Percentiles rank a stretch among this genome's conserved stretches.
Evolutionary conservation across 148 eudicot genomes (phyloP).

Genomic region (Vaccinium darrowii): DNA sequence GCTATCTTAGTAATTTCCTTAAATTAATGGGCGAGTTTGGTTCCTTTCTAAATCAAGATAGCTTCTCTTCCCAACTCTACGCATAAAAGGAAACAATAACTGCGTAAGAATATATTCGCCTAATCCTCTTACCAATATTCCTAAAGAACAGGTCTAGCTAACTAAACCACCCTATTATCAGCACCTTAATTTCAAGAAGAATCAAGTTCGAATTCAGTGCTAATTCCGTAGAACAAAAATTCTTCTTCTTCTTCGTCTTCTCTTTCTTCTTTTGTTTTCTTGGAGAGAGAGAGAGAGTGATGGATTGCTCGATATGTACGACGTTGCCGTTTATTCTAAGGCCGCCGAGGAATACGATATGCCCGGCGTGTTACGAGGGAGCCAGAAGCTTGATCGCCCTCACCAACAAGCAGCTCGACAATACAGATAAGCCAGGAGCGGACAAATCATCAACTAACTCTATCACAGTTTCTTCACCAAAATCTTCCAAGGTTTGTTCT

Average conservation of each 20-base stretch:
- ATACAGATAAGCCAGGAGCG: not conserved
- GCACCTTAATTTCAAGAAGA: not conserved
- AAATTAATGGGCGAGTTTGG: not conserved
- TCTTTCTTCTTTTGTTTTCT: not conserved
- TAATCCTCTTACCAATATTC: not conserved
- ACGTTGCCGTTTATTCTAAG: conserved; percentile 69
- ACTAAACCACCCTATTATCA: not conserved
- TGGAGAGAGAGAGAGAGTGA: conserved; percentile 18
- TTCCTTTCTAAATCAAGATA: not conserved
- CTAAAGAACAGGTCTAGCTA: not conserved
- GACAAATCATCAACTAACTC: not conserved
- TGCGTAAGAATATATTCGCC: not conserved
- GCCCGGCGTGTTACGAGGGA: conserved; percentile 68
- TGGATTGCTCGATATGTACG: conserved; percentile 89
- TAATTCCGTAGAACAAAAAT: not conserved
- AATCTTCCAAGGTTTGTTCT: not conserved
- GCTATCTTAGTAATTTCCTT: not conserved
- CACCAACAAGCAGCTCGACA: not conserved
- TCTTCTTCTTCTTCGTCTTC: not conserved
- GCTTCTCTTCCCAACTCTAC: not conserved
- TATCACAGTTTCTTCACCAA: not conserved
- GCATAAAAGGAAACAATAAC: not conserved
- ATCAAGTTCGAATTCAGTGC: not conserved
- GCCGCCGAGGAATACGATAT: conserved; percentile 84
- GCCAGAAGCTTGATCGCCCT: conserved; percentile 14